Base-by-base conservation (phyloP, 2,329 filamentous ascomycete species). In the Talaromyces marneffei region DNA sequence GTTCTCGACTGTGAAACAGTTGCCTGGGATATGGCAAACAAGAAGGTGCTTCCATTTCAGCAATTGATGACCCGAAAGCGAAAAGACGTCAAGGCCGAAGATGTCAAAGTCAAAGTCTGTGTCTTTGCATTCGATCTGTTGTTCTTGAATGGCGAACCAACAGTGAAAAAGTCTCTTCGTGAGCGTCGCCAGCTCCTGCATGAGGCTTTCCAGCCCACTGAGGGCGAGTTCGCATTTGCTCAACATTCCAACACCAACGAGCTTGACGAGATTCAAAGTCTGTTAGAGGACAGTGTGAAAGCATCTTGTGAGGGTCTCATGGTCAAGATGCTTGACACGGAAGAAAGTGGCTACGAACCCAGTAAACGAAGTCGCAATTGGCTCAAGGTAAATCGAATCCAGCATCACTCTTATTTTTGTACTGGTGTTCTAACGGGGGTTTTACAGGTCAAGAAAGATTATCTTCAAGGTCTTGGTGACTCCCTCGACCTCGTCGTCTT, bases 1-100 rank as follows among this genome's bases (percentile, higher is more conserved):
- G 94, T 99, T 14, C 80, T 99, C n/a, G 94, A 99, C 73, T 99
- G 94, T 72, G 94, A 99, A 79, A 96, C 93, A 0, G 94, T 97
- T 12, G 94, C 90, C 0, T 97, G 94, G 93, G 94, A 99, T 74
- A 83, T 91, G n/a, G 82, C 83, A 1, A 91, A 94, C 79, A 97
- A 96, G 82, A 96, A 96, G 75, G 91, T 99, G 14, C 76, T 99
- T 40, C 94, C 94, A 0, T 99, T 99, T 80, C 94, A 99, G 75
- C 92, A 96, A 72, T 83, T 99, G 48, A 97, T 97, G 94, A 97
- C 94, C 14, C 85, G 94, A 59, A 99, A 99, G 80, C 88, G 90
- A 74, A 99, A 97, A 78, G 93, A 97, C 68, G 94, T 97, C 70
- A 96, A 96, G 74, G 82, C 90, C 7, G 92, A 96, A 71, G 93